phyloP scores from a whole-genome alignment of 176 grass and related monocot genomes.

The Themeda triandra region DNA sequence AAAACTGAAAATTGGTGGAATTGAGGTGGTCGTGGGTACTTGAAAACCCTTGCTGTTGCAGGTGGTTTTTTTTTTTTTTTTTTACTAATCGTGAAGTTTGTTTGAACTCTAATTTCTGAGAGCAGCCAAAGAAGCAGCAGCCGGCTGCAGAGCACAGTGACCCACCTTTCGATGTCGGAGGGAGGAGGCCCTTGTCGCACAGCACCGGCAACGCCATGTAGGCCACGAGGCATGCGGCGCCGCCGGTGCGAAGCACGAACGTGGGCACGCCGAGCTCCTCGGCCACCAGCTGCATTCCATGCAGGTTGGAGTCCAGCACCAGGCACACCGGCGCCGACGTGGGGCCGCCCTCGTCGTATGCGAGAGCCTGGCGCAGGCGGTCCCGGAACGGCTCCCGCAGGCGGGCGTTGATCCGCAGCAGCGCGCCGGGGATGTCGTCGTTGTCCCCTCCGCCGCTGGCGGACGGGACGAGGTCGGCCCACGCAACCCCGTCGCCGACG shows the following conservation, averaged over 20 bases:
- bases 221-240: not conserved
- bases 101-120: too few relatives aligned
- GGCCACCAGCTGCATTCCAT: not conserved
- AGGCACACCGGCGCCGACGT: not conserved
- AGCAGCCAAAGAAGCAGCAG: too few relatives aligned
- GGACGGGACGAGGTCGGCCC: not conserved
- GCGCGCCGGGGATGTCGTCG: not conserved
- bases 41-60: too few relatives aligned
- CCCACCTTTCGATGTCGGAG: not conserved
- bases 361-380: not conserved
- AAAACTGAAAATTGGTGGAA: too few relatives aligned
- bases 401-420: not conserved
- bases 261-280: conserved; percentile 11
- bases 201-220: conserved; percentile 18
- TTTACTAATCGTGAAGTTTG: too few relatives aligned
- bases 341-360: not conserved
- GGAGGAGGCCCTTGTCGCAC: not conserved
- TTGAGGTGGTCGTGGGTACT: too few relatives aligned
- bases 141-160: not conserved
- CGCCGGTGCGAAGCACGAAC: conserved; percentile 3
- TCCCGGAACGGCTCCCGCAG: not conserved
- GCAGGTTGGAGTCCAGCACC: conserved; percentile 15
- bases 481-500: not conserved
- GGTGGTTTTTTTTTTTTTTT: too few relatives aligned
- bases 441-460: not conserved